Percentiles rank a stretch among this genome's conserved stretches.
Evolutionary conservation across 805 yeast species (phyloP).

Genomic region (Candida hungchunana): DNA sequence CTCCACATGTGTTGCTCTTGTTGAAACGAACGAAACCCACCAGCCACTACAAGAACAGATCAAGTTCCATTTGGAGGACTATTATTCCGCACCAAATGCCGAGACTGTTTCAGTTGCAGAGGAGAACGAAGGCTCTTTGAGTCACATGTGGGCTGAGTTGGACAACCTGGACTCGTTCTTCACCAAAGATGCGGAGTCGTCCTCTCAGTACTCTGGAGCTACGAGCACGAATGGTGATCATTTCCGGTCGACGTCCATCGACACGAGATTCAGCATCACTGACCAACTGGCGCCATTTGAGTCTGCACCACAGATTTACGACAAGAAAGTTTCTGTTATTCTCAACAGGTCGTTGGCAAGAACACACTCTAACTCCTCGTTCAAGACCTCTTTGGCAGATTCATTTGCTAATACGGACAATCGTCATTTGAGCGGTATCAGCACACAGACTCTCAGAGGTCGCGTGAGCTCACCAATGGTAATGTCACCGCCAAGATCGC

Average conservation of each 20-base stretch:
- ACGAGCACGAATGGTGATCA: conserved; percentile 29
- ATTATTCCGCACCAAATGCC: conserved; percentile 30
- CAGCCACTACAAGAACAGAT: conserved; percentile 32
- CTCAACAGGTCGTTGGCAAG: conserved; percentile 69
- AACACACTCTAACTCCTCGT: conserved; percentile 71
- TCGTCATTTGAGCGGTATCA: conserved; percentile 24
- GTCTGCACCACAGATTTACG: conserved; percentile 74
- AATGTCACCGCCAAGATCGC: conserved; percentile 22
- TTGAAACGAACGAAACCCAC: conserved; percentile 26
- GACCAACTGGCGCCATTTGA: conserved; percentile 51
- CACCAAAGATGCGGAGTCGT: conserved; percentile 49
- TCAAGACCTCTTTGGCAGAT: conserved; percentile 72
- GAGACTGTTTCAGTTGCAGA: conserved; percentile 52
- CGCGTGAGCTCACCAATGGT: conserved; percentile 11
- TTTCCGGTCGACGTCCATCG: conserved; percentile 46
- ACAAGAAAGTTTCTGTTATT: conserved; percentile 73
- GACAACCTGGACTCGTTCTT: conserved; percentile 88
- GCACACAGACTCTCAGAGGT: conserved; percentile 13
- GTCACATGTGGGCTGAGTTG: conserved; percentile 89
- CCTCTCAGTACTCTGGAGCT: conserved; percentile 23
- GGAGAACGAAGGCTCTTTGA: conserved; percentile 68
- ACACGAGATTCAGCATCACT: conserved; percentile 51
- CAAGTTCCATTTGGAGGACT: conserved; percentile 58
- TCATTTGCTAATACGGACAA: conserved; percentile 39
- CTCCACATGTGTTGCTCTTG: conserved; percentile 60